Conservation (phyloP, 768 basidiomycete species). For the Boletus edulis region DNA sequence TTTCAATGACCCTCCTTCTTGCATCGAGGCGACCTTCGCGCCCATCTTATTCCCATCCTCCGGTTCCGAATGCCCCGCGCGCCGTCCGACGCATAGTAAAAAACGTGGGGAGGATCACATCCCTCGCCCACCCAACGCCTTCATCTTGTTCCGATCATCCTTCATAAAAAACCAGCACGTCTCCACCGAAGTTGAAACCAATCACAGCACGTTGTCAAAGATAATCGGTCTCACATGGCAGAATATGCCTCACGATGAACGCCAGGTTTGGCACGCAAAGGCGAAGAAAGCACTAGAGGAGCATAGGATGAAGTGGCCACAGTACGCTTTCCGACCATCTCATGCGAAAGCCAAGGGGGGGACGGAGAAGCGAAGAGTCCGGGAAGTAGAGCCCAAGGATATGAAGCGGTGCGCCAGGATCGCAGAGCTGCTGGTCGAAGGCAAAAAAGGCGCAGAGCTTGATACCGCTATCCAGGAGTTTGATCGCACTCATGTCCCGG, state of each 20-base stretch:
- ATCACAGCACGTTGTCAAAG: slow-evolving; percentile 81
- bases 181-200: slow-evolving; percentile 74
- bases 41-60: slow-evolving; percentile 59
- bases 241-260: slow-evolving; percentile 70
- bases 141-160: slow-evolving; percentile 82
- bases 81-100: slow-evolving; percentile 56
- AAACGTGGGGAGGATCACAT: slow-evolving; percentile 76
- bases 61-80: slow-evolving; percentile 32
- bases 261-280: slow-evolving; percentile 74
- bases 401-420: slow-evolving; percentile 65
- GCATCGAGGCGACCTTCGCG: slow-evolving; percentile 38
- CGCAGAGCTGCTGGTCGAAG: slow-evolving; percentile 61
- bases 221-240: slow-evolving; percentile 85
- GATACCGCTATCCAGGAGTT: slow-evolving; percentile 63
- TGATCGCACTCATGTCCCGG: slow-evolving; percentile 48
- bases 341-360: slow-evolving; percentile 37
- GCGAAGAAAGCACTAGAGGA: slow-evolving; percentile 72
- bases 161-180: slow-evolving; percentile 81
- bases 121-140: slow-evolving; percentile 82
- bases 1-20: slow-evolving; percentile 47
- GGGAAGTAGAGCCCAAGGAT: slow-evolving; percentile 48
- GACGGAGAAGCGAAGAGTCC: slow-evolving; percentile 33
- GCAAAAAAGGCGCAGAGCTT: slow-evolving; percentile 62
- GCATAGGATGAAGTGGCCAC: slow-evolving; percentile 67
- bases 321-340: slow-evolving; percentile 70